Conservation (phyloP, 2,329 filamentous ascomycete species). For the Lasiodiplodia sp. region DNA sequence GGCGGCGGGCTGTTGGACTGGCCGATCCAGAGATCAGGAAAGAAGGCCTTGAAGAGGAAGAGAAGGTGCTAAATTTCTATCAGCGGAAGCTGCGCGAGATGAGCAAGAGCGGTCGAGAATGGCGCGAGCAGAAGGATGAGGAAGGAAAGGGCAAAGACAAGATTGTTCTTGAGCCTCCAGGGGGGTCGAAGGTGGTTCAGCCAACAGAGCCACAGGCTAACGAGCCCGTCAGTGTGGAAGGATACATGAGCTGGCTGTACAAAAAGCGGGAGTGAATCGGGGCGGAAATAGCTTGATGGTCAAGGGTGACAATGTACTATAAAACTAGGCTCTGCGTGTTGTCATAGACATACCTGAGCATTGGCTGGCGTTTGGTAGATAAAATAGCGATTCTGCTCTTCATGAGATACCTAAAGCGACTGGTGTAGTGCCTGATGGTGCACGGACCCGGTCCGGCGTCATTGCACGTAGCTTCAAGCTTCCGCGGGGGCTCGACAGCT, state of each 20-base stretch:
- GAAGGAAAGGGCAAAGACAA: slow-evolving; percentile 24
- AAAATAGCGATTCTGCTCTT: background rate
- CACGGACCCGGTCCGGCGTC: slow-evolving; percentile 9
- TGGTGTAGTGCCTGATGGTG: background rate
- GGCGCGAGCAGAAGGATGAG: slow-evolving; percentile 63
- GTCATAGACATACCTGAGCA: background rate
- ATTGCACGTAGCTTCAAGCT: slow-evolving; percentile 7
- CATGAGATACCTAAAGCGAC: background rate
- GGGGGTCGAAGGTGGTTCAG: background rate
- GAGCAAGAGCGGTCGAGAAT: slow-evolving; percentile 64
- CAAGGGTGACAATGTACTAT: background rate
- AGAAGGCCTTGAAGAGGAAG: slow-evolving; percentile 47
- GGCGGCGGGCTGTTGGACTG: slow-evolving; percentile 42
- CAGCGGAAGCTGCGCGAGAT: slow-evolving; percentile 52
- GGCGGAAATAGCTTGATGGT: background rate
- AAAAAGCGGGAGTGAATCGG: background rate
- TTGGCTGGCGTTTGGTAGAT: background rate
- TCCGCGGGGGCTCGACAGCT: slow-evolving; percentile 19
- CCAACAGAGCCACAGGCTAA: background rate
- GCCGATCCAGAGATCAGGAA: slow-evolving; percentile 13
- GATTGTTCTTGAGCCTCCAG: slow-evolving; percentile 7
- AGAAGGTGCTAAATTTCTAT: slow-evolving; percentile 51
- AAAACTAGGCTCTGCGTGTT: background rate
- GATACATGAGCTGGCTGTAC: slow-evolving; percentile 27
- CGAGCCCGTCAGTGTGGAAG: background rate